Percentiles rank a stretch among this genome's conserved stretches.
Conservation (phyloP, 176 grass and related monocot genomes). For the Alopecurus myosuroides region DNA sequence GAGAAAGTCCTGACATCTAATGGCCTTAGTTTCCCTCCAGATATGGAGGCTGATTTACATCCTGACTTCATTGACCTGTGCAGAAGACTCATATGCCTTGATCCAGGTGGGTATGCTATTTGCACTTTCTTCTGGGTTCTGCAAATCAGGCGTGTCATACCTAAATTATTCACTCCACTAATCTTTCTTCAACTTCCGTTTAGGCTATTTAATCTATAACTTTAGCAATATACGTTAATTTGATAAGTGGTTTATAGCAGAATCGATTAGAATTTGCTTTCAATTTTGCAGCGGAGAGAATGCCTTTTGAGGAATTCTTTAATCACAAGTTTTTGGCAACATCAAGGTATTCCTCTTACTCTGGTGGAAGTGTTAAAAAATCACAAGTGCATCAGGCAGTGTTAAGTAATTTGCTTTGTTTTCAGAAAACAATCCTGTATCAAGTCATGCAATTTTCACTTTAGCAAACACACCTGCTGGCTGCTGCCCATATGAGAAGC, state of each 20-base stretch:
- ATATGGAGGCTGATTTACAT: constrained; percentile 41
- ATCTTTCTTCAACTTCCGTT: neutral
- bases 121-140: constrained; percentile 23
- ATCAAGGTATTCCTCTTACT: constrained; percentile 33
- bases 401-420: neutral
- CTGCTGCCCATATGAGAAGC: neutral
- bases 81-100: constrained; percentile 48
- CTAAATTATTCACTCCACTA: neutral
- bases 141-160: neutral
- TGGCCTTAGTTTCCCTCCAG: constrained; percentile 57
- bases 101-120: constrained; percentile 39
- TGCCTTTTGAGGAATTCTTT: constrained; percentile 76
- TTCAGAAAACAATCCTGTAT: neutral
- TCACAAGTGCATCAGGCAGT: constrained; percentile 12
- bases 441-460: constrained; percentile 9
- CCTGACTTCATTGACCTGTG: constrained; percentile 62
- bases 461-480: neutral
- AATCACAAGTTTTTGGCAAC: constrained; percentile 53
- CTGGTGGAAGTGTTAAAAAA: constrained; percentile 20
- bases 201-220: neutral
- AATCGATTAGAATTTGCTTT: constrained; percentile 19
- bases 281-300: constrained; percentile 57
- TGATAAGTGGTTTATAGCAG: neutral
- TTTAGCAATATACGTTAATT: neutral
- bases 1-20: constrained; percentile 54